These are phyloP conservation scores for Epichloe glyceriae DNA, from an alignment of 2,329 filamentous ascomycete genomes.

Conservation along the genomic window DNA sequence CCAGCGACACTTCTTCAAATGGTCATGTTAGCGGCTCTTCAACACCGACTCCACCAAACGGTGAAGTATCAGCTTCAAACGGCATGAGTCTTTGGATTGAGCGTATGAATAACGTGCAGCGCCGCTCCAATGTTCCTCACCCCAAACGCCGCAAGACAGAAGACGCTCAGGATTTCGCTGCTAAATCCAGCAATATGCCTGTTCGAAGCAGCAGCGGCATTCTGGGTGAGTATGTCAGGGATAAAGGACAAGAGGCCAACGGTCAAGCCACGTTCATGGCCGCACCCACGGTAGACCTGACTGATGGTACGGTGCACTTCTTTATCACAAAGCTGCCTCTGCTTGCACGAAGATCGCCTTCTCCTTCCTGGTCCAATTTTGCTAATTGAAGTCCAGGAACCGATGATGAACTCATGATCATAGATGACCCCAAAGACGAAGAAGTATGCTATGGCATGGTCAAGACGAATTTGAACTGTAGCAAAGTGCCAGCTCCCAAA, in stretches of 20 bases:
- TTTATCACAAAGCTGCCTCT: not conserved
- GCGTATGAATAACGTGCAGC: conserved; percentile 60
- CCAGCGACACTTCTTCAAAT: conserved; percentile 21
- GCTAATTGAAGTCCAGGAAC: conserved; percentile 10
- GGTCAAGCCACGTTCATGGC: conserved; percentile 12
- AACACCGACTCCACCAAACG: conserved; percentile 18
- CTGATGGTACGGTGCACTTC: conserved; percentile 28
- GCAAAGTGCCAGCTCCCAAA: conserved; percentile 55
- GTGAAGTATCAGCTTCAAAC: conserved; percentile 12
- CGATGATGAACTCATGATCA: conserved; percentile 46
- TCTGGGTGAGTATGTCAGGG: conserved; percentile 53
- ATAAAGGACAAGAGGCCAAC: conserved; percentile 36
- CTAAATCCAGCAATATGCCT: conserved; percentile 17
- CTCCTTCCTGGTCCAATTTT: not conserved
- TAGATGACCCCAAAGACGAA: conserved; percentile 49
- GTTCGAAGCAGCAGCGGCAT: conserved; percentile 36
- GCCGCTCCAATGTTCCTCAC: conserved; percentile 44
- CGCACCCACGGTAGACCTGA: conserved; percentile 44
- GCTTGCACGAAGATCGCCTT: not conserved
- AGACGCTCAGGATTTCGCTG: conserved; percentile 28
- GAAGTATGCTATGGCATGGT: conserved; percentile 75
- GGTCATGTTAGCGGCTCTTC: conserved; percentile 20
- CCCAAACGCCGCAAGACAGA: conserved; percentile 53
- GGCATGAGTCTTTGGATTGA: conserved; percentile 56
- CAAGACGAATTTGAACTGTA: conserved; percentile 53